Conservation (phyloP, 1,284 basidiomycete genomes). For the Sutorius eximius region DNA sequence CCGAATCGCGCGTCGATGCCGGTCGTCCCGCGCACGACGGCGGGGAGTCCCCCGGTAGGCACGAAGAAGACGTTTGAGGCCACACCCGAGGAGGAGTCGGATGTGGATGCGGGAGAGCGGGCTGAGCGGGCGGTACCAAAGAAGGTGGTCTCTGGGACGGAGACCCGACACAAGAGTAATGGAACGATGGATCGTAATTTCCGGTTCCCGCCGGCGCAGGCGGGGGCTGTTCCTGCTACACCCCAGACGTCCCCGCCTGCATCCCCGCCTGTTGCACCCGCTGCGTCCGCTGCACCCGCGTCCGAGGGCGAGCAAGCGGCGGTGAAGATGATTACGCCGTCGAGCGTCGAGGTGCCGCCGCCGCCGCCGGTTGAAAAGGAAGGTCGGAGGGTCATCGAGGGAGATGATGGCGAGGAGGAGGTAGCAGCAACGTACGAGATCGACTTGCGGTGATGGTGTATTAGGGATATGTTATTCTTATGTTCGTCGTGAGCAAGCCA, state of each 20-base stretch:
- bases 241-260: constrained; percentile 13
- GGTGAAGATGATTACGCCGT: constrained; percentile 49
- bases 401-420: constrained; percentile 62
- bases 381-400: constrained; percentile 35
- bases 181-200: constrained; percentile 80
- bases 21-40: constrained; percentile 12
- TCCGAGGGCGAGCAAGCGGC: constrained; percentile 16
- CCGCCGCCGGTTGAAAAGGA: constrained; percentile 78
- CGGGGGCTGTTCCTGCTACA: constrained; percentile 21
- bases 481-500: neutral
- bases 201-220: constrained; percentile 57
- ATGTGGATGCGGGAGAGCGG: constrained; percentile 24
- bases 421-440: constrained; percentile 75
- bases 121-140: constrained; percentile 3
- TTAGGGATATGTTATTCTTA: constrained; percentile 13
- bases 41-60: constrained; percentile 20
- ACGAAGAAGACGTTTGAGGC: constrained; percentile 40
- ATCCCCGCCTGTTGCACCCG: constrained; percentile 18
- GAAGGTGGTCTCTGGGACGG: constrained; percentile 13
- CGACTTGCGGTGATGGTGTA: constrained; percentile 30
- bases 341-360: constrained; percentile 70
- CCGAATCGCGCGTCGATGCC: constrained; percentile 32
- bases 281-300: neutral
- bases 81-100: constrained; percentile 50
- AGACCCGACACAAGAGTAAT: constrained; percentile 44